These are phyloP conservation scores for Prunus yedoensis DNA, from an alignment of 331 rosid genomes.

Conservation along the genomic window DNA sequence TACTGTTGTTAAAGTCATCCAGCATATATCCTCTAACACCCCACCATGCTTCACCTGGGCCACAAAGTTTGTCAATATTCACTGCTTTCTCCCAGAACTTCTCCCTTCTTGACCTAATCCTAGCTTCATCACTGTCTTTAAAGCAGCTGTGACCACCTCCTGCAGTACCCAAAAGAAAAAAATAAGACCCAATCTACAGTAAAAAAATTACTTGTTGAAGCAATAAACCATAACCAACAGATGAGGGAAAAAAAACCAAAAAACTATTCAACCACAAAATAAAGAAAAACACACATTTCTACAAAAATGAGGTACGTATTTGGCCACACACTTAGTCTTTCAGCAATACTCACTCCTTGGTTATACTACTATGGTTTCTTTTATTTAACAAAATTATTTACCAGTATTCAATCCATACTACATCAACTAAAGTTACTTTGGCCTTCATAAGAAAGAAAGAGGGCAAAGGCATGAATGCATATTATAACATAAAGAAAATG, in stretches of 20 bases:
- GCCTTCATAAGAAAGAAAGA: neutral
- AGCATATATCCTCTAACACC: conserved; percentile 92
- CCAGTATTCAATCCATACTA: no score
- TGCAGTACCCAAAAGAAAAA: conserved; percentile 34
- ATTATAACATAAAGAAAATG: neutral
- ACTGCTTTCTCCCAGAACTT: conserved; percentile 94
- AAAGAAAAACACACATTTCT: neutral
- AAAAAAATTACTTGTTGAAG: neutral
- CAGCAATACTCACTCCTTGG: neutral
- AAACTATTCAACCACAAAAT: neutral
- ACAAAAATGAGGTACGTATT: neutral
- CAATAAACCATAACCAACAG: neutral
- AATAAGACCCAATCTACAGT: neutral
- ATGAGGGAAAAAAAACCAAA: neutral
- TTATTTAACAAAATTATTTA: neutral
- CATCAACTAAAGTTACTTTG: neutral
- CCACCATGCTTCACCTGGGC: conserved; percentile 93
- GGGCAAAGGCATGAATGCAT: neutral
- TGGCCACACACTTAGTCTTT: neutral
- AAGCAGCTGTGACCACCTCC: conserved; percentile 99
- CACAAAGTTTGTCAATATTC: conserved; percentile 80
- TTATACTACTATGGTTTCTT: neutral
- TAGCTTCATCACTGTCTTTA: conserved; percentile 91
- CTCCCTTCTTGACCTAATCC: conserved; percentile 79
- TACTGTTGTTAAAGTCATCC: conserved; percentile 75